Percentiles rank a stretch among this genome's conserved stretches.
phyloP scores from a whole-genome alignment of 2,329 filamentous ascomycete genomes.

The Lachnellula subtilissima region DNA sequence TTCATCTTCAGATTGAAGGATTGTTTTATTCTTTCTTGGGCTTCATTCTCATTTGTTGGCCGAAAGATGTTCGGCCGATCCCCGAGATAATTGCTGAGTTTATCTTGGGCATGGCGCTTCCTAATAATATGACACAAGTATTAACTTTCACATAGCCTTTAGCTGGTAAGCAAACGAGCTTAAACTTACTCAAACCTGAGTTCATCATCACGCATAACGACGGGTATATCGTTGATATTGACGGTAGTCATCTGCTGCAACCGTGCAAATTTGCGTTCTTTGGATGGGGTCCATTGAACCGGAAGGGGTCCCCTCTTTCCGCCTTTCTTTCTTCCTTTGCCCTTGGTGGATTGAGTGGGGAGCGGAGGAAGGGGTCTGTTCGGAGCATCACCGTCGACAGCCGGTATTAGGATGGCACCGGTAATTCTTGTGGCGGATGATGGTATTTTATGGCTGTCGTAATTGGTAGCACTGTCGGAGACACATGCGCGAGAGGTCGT shows the following conservation, averaged over 20 bases:
- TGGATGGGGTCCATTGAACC: conserved; percentile 3
- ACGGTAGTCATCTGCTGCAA: background rate
- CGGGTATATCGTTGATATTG: conserved; percentile 3
- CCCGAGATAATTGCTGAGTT: background rate
- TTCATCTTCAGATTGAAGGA: background rate
- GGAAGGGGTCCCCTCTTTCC: too few relatives aligned
- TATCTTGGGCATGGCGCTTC: conserved; percentile 6
- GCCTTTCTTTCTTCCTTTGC: too few relatives aligned
- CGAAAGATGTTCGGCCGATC: conserved; percentile 1
- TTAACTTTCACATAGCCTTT: too few relatives aligned
- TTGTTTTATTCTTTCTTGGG: background rate
- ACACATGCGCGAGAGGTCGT: too few relatives aligned
- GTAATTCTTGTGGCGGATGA: too few relatives aligned
- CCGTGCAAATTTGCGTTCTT: background rate
- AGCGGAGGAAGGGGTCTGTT: too few relatives aligned
- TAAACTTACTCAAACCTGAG: conserved; percentile 5
- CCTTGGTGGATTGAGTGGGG: too few relatives aligned
- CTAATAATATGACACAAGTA: background rate
- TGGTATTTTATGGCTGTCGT: too few relatives aligned
- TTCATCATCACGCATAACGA: conserved; percentile 1
- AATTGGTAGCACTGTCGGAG: too few relatives aligned
- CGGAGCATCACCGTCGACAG: too few relatives aligned
- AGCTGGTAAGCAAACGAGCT: background rate
- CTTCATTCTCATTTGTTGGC: background rate
- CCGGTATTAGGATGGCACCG: too few relatives aligned